A percentile compares a stretch with the other conserved stretches of the same genome.
Evolutionary conservation across 2,329 filamentous ascomycete species (phyloP).

Genomic region (Paecilomyces sp.): DNA sequence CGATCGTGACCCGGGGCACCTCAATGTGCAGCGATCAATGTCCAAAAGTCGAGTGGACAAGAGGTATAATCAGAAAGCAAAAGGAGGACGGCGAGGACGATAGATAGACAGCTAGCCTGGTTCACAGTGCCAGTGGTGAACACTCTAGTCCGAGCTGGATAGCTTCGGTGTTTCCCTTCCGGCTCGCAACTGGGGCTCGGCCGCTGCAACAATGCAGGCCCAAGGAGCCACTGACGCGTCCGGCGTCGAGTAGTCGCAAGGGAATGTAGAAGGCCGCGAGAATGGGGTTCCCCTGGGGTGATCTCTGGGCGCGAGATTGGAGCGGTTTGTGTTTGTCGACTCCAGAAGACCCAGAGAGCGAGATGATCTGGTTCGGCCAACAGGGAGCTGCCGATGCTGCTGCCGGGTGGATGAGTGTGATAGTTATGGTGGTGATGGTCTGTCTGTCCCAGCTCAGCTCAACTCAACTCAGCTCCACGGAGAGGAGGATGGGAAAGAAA

Average conservation of each 20-base stretch:
- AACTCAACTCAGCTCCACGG: background rate
- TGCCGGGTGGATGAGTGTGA: background rate
- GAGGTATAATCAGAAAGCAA: background rate
- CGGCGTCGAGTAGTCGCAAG: background rate
- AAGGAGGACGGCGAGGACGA: background rate
- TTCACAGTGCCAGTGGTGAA: background rate
- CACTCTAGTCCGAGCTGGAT: background rate
- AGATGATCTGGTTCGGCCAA: background rate
- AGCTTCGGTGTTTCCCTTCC: background rate
- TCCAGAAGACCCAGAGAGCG: background rate
- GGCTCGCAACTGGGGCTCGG: background rate
- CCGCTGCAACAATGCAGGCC: background rate
- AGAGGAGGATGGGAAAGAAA: background rate
- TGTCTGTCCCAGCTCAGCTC: too few species aligned
- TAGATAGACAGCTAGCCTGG: background rate
- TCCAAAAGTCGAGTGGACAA: background rate
- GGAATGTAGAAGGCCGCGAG: background rate
- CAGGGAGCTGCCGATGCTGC: background rate
- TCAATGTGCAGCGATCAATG: background rate
- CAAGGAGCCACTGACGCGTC: background rate
- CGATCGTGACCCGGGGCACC: background rate
- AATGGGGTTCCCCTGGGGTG: background rate
- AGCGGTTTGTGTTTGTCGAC: background rate
- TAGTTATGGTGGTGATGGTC: too few species aligned
- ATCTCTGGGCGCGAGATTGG: background rate